Percentiles rank a stretch among this genome's conserved stretches.
These are phyloP conservation scores for Cordia subcordata DNA, from an alignment of 257 asterid genomes.

Conservation along the genomic window DNA sequence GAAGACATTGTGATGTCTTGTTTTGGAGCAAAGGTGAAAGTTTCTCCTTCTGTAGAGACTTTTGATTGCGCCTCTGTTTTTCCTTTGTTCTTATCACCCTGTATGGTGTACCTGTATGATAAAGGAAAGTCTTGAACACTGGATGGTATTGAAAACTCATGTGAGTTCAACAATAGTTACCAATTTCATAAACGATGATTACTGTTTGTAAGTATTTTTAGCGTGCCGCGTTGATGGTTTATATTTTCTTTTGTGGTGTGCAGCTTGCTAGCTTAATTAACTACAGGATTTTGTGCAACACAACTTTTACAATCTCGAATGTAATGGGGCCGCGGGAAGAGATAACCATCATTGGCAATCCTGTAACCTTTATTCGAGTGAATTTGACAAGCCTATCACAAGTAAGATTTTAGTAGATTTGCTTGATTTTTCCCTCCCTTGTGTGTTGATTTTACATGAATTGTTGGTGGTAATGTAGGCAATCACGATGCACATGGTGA, in stretches of 20 bases:
- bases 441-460: background rate
- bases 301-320: background rate
- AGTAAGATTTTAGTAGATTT: background rate
- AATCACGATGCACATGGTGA: constrained; percentile 2
- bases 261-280: background rate
- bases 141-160: no score
- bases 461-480: background rate
- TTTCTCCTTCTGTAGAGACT: no score
- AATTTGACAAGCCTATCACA: constrained; percentile 2
- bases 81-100: no score
- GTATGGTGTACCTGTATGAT: no score
- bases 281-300: background rate
- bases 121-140: no score
- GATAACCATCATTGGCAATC: background rate
- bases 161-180: no score
- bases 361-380: background rate
- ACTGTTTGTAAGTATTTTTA: no score
- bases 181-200: no score
- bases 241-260: background rate
- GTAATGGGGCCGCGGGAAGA: background rate
- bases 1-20: constrained; percentile 32
- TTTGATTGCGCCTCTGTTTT: no score
- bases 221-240: no score
- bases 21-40: constrained; percentile 58
- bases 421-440: background rate